Evolutionary conservation across 306 rosid species (phyloP).

Genomic region (Herpetospermum pedunculosum): DNA sequence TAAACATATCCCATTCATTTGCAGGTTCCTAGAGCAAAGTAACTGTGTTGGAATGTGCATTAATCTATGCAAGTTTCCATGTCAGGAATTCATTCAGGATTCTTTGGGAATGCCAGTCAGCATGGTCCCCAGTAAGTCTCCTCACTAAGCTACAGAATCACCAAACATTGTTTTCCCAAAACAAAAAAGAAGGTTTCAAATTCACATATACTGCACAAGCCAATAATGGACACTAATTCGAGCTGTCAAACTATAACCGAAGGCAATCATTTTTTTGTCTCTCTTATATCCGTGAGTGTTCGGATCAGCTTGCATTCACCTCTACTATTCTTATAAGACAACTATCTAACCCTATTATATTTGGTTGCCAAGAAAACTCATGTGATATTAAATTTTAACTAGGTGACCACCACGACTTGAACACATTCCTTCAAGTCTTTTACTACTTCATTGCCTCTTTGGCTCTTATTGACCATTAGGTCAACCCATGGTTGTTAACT

Average conservation of each 20-base stretch:
- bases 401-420: not conserved
- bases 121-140: conserved; percentile 86
- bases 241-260: not conserved
- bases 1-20: not conserved
- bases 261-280: not conserved
- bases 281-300: not conserved
- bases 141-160: conserved; percentile 5
- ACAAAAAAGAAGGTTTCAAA: not conserved
- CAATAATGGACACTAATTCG: conserved; percentile 1
- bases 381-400: not conserved
- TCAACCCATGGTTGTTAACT: not conserved
- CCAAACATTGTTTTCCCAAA: not conserved
- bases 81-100: conserved; percentile 66
- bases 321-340: not conserved
- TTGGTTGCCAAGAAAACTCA: not conserved
- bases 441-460: not conserved
- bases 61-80: conserved; percentile 80
- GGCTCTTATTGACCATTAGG: not conserved
- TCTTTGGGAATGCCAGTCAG: conserved; percentile 63
- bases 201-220: not conserved
- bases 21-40: conserved; percentile 75
- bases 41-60: conserved; percentile 84
- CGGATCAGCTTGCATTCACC: not conserved
- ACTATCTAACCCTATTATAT: not conserved
- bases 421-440: not conserved